Percentiles rank a stretch among this genome's conserved stretches.
Conservation (phyloP, 805 yeast genomes). For the Suhomyces canberraensis region DNA sequence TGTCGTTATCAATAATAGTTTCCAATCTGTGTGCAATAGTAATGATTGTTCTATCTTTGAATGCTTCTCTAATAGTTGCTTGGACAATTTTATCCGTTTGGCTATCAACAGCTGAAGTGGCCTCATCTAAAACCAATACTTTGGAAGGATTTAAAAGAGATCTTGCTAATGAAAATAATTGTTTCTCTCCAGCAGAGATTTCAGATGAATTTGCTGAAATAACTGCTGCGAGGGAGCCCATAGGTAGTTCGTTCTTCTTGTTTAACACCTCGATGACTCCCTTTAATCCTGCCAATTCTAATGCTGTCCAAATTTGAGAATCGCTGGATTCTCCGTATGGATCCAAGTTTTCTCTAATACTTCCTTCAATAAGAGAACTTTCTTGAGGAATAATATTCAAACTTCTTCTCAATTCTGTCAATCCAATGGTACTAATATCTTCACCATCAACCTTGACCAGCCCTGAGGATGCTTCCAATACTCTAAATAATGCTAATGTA, state of each 20-base stretch:
- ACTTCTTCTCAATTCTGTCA: conserved; percentile 23
- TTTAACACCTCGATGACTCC: conserved; percentile 18
- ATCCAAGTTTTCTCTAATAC: conserved; percentile 25
- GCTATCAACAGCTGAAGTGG: conserved; percentile 35
- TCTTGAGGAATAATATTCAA: conserved; percentile 30
- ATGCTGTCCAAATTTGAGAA: conserved; percentile 23
- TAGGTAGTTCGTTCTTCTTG: too few relatives aligned
- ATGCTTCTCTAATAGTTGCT: conserved; percentile 22
- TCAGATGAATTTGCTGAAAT: too few relatives aligned
- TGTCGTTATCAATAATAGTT: conserved; percentile 26
- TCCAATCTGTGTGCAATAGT: conserved; percentile 29
- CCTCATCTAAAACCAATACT: conserved; percentile 22
- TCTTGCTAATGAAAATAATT: conserved; percentile 22
- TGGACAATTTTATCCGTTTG: conserved; percentile 28
- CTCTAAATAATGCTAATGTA: conserved; percentile 27
- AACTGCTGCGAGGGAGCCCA: too few relatives aligned
- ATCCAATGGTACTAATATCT: conserved; percentile 21
- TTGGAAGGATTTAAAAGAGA: conserved; percentile 19
- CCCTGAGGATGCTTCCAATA: conserved; percentile 24
- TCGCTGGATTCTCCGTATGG: conserved; percentile 23
- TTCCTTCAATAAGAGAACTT: conserved; percentile 23
- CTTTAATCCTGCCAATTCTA: conserved; percentile 26
- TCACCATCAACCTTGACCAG: conserved; percentile 22
- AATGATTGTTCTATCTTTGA: conserved; percentile 23
- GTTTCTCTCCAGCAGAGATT: conserved; percentile 25